A percentile compares a stretch with the other conserved stretches of the same genome.
Conservation (phyloP, 306 rosid genomes). For the Cucumis cinereus region DNA sequence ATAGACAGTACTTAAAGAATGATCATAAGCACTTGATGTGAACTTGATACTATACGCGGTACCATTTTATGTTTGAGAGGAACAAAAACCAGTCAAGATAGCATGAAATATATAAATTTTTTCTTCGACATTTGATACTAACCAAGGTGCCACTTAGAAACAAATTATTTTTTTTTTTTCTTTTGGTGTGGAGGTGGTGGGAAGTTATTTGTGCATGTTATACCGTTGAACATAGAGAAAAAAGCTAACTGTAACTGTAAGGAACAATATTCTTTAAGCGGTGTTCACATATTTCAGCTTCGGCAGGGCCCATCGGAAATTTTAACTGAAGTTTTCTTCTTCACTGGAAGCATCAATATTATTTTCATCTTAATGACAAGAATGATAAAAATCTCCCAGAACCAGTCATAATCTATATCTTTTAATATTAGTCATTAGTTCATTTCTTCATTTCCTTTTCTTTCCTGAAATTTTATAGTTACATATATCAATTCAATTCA, state of each 20-base stretch:
- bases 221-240: background rate
- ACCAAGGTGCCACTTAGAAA: background rate
- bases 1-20: constrained; percentile 3
- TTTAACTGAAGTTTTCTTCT: background rate
- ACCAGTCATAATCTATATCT: background rate
- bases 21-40: background rate
- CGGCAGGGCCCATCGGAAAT: background rate
- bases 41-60: background rate
- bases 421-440: background rate
- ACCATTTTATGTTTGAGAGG: background rate
- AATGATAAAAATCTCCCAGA: background rate
- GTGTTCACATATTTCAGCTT: background rate
- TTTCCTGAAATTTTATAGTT: background rate
- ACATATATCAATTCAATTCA: background rate
- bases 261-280: background rate
- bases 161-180: background rate
- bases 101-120: background rate
- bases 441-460: background rate
- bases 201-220: background rate
- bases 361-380: background rate
- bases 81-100: background rate
- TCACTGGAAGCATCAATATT: background rate
- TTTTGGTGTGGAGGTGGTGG: background rate
- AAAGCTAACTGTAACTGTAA: background rate
- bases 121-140: background rate